Evolutionary conservation across 2,329 filamentous ascomycete species (phyloP).

Genomic region (Capronia epimyces): DNA sequence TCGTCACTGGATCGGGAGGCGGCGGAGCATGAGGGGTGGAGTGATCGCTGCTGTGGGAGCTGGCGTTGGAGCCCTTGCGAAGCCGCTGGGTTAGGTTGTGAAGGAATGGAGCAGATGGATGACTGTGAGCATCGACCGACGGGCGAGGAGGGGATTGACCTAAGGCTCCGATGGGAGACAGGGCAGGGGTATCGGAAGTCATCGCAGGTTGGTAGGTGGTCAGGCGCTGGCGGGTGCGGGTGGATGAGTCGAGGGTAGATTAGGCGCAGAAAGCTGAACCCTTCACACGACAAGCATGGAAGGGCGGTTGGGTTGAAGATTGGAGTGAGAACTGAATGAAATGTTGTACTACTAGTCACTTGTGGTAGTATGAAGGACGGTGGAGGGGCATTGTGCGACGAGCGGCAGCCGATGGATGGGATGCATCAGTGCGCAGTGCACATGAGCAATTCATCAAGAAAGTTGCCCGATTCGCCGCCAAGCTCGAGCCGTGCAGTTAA

Average conservation of each 20-base stretch:
- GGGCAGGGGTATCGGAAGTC: conserved; percentile 6
- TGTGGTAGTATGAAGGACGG: neutral
- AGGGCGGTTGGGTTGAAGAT: too few species aligned
- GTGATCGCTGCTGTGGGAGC: conserved; percentile 12
- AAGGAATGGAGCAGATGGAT: conserved; percentile 16
- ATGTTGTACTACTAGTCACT: neutral
- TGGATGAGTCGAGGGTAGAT: too few species aligned
- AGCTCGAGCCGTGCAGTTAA: neutral
- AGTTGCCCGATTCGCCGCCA: neutral
- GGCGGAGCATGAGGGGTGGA: neutral
- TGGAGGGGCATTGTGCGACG: neutral
- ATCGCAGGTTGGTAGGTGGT: conserved; percentile 1
- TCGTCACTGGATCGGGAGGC: conserved; percentile 11
- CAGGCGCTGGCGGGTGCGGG: too few species aligned
- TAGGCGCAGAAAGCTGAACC: too few species aligned
- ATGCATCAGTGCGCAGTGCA: too few species aligned
- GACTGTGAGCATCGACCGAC: conserved; percentile 12
- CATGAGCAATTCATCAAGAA: neutral
- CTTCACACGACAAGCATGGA: neutral
- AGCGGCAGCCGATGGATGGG: neutral
- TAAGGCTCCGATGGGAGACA: conserved; percentile 6
- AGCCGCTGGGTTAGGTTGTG: conserved; percentile 26
- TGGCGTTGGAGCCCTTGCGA: conserved; percentile 26
- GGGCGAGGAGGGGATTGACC: conserved; percentile 9
- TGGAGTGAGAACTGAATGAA: neutral